phyloP scores from a whole-genome alignment of 2,329 filamentous ascomycete genomes.

The Scedosporium aurantiacum region DNA sequence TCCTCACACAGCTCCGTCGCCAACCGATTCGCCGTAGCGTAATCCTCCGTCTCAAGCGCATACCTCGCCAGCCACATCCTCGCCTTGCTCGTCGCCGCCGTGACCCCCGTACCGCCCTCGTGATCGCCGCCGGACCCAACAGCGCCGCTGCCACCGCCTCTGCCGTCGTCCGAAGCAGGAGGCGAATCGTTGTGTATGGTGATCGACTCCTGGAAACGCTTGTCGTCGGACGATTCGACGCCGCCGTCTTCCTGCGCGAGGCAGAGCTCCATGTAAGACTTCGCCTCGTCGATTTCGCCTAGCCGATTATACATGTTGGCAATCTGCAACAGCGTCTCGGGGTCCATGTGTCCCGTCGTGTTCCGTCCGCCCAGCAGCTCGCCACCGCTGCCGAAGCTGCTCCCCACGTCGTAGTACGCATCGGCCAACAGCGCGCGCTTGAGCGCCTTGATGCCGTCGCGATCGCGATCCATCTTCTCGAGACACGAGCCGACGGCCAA shows the following conservation, averaged over 20 bases:
- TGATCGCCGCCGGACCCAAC: background rate
- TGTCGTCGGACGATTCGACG: constrained; percentile 28
- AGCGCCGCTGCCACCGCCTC: constrained; percentile 16
- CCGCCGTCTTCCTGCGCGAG: constrained; percentile 82
- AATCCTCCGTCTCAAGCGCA: constrained; percentile 67
- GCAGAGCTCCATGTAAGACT: constrained; percentile 91
- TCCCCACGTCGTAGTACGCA: constrained; percentile 65
- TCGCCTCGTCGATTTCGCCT: constrained; percentile 66
- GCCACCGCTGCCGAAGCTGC: constrained; percentile 38
- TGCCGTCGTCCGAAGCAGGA: constrained; percentile 24
- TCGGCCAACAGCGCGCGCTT: constrained; percentile 87
- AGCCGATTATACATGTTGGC: constrained; percentile 79
- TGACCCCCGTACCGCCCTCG: constrained; percentile 62
- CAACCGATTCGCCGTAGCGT: constrained; percentile 63
- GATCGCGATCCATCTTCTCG: constrained; percentile 73
- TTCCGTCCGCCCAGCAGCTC: constrained; percentile 36
- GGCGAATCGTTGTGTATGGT: constrained; percentile 46
- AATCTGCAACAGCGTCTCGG: constrained; percentile 83
- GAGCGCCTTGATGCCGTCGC: constrained; percentile 89
- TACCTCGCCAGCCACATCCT: constrained; percentile 85
- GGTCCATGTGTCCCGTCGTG: constrained; percentile 59
- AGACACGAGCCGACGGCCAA: constrained; percentile 88
- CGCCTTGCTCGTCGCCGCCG: constrained; percentile 81
- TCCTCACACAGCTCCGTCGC: constrained; percentile 91
- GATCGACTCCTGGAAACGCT: constrained; percentile 35